These are phyloP conservation scores for Schoenoplectus triqueter DNA, from an alignment of 202 grass and related monocot genomes.

Conservation along the genomic window DNA sequence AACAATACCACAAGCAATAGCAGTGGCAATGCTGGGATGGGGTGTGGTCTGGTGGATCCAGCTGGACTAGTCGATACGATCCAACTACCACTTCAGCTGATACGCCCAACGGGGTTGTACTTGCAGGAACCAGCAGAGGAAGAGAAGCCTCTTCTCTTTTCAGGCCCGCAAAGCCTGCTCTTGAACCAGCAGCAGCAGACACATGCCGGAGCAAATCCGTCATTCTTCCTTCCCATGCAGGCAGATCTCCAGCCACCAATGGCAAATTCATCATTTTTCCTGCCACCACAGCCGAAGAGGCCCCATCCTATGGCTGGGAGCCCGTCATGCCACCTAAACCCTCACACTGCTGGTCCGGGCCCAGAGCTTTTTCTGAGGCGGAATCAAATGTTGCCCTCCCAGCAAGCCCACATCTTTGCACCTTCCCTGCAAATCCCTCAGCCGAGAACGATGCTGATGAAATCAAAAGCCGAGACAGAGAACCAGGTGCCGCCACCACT, in stretches of 20 bases:
- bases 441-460: constrained; percentile 40
- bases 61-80: constrained; percentile 47
- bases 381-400: constrained; percentile 30
- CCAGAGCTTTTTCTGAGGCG: constrained; percentile 34
- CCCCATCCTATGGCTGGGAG: constrained; percentile 47
- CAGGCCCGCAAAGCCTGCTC: constrained; percentile 43
- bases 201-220: constrained; percentile 46
- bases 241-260: constrained; percentile 6
- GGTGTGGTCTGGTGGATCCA: constrained; percentile 55
- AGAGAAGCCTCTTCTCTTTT: constrained; percentile 45
- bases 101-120: constrained; percentile 44
- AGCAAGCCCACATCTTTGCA: constrained; percentile 2
- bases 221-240: constrained; percentile 46
- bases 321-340: constrained; percentile 26
- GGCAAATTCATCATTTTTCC: constrained; percentile 15
- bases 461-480: constrained; percentile 50
- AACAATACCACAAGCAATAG: constrained; percentile 21
- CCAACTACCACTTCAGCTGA: constrained; percentile 41
- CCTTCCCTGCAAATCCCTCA: constrained; percentile 21
- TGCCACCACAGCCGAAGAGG: constrained; percentile 45
- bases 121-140: constrained; percentile 44
- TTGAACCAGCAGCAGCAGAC: constrained; percentile 62
- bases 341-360: constrained; percentile 31
- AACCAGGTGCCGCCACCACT: constrained; percentile 45
- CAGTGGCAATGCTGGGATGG: constrained; percentile 28